Base-by-base conservation (phyloP, 1,284 basidiomycete genomes). In the Stygiomarasmius scandens region DNA sequence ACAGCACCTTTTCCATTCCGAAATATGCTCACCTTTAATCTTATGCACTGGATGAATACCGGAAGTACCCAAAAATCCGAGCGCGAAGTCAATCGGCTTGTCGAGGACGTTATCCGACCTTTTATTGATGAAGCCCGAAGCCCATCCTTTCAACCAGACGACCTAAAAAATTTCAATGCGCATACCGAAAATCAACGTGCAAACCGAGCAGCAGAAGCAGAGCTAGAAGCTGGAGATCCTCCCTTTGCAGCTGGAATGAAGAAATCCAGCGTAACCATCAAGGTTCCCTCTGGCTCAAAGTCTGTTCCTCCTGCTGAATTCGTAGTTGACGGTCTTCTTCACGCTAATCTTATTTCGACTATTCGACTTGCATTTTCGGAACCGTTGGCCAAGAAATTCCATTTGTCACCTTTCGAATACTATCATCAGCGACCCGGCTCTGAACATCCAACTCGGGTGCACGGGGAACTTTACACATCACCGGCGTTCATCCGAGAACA, bases 321-420 rank as follows among this genome's bases (percentile, higher is more conserved):
- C 38, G 16, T 16, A 9, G 38, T 41, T 19, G n/a, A 41, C 6
- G 29, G 38, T 16, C 38, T 41, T 12, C 11, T 41, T 5, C 38
- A 41, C 16, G 11, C 38, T 4, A 9, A 8, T 41, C 38, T 41
- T 4, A 5, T 41, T 16, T 16, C 38, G 14, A 12, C n/a, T 19
- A 41, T 41, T 19, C 11, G n/a, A 19, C 38, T 41, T 19, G n/a
- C 14, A 9, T 41, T 41, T 47, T 41, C 59, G 1, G 64, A 66
- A 32, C 61, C 64, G 2, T 60, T 67, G 19, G 63, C 66, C 8
- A 43, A 53, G 12, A 60, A 66, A 5, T 65, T 68, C 32, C 69
- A 73, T 52, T 60, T 71, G 2, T 62, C 67, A 2, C 72, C 70
- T 6, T 73, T 69, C 63, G 67, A 69, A 49, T 55, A 69, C 2